Evolutionary conservation across 495 filamentous ascomycete species (phyloP), one percentile per base, ranked within the genome.

Genomic region (Talaromyces trachyspermus): DNA sequence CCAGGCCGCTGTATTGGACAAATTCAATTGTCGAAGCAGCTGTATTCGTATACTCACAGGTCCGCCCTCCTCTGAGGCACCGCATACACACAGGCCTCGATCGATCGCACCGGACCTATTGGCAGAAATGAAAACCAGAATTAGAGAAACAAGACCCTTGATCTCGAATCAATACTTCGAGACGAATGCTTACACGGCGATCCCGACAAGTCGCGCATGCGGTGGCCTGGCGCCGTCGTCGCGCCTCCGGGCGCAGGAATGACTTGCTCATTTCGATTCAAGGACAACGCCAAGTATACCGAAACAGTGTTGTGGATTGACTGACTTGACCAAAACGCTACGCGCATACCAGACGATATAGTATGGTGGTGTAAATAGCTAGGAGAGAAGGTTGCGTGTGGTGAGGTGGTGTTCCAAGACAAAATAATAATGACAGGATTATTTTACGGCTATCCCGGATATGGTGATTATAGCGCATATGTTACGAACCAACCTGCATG

Each of bases 1-100:
- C 35, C 35, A 38, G 35, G 35, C 18, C 35, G 35, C 35, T 38
- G 35, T 38, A 38, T 38, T 38, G 35, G 35, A 38, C 35, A 38
- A 38, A 38, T 14, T 38, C 35, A 19, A 38, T 15, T 15, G 35
- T 38, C 18, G 35, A 19, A 38, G 35, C 35, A 38, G 35, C 35
- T 38, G 35, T 38, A 19, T 38, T 38, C n/a, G 35, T 38, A 38
- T 38, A 38, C 18, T 38, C 10, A 19, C 35, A 38, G 35, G 11
- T 38, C 35, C 35, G 35, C 35, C 35, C 35, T 38, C 18, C n/a
- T 38, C 18, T 38, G 35, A 38, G 6, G 35, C 35, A 38, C 18
- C 35, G 35, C n/a, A 38, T 38, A 38, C 35, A 38, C 35, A 38
- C 35, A 19, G 35, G 35, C 35, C 35, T 38, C 35, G 3, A 3